Evolutionary conservation across 257 asterid species (phyloP), one percentile per base, ranked within the genome.

Genomic region (Coffea canephora): DNA sequence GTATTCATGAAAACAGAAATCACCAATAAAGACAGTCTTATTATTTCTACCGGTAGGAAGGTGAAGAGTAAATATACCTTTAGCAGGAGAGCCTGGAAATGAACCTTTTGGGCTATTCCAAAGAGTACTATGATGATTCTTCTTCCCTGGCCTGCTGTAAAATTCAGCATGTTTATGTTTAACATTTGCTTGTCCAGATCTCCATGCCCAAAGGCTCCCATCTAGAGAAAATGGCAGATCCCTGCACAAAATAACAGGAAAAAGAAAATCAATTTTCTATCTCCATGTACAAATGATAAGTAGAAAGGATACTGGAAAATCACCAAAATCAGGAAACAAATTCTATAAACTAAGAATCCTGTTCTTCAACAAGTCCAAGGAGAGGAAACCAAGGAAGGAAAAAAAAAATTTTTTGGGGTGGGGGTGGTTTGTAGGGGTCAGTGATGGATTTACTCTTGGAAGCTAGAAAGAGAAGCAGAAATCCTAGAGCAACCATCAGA

Each of bases 161-260:
- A 94, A 94, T 78, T 94, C 97, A 67, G 96, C 85, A 52, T 87
- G 91, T 81, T 85, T 89, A 75, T 45, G 79, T 34, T 72, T 84
- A 84, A 64, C 76, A 67, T 78, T 81, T 73, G 74, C 76, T 78
- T 84, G 85, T 78, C 25, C 78, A 78, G 84, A 73, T 67, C 84
- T 87, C 80, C 86, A 65, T 41, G 76, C 27, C 87, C 87, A 82
- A 64, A 85, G 77, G 83, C 85, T 82, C 85, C 83, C 82, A 67
- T 74, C 84, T 70, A 79, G 69, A 14, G 86, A 78, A 88, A 70
- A 91, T 12, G 87, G 77, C 21, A 65, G 82, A 78, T 81, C 88
- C 83, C 97, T 91, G 86, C 23, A 39, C 16, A 4, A 15, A 57
- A n/a, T 2, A 11, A 8, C n/a, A 62, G 41, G 41, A 39, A 59